A percentile compares a stretch with the other conserved stretches of the same genome.
Conservation (phyloP, 257 asterid genomes). For the Nicotiana undulata region DNA sequence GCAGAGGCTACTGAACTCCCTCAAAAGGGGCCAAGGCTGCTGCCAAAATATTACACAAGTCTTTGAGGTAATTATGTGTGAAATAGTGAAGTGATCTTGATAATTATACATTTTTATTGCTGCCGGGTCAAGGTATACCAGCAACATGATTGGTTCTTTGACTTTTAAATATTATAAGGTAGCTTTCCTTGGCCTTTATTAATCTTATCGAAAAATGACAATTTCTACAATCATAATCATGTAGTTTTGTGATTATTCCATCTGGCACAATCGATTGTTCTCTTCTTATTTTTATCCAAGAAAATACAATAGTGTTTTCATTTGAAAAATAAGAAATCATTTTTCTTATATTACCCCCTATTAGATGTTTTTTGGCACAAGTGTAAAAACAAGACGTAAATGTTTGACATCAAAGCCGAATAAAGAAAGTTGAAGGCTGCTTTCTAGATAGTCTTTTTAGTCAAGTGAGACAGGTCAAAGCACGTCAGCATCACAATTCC, state of each 20-base stretch:
- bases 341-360: background rate
- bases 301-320: background rate
- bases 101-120: background rate
- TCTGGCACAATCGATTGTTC: background rate
- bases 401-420: background rate
- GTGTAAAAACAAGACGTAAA: background rate
- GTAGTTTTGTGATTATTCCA: background rate
- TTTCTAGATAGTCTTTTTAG: background rate
- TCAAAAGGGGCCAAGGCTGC: background rate
- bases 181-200: background rate
- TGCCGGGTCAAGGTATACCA: background rate
- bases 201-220: background rate
- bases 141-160: background rate
- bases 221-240: background rate
- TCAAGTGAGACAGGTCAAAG: background rate
- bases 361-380: background rate
- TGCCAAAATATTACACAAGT: background rate
- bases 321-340: background rate
- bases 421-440: background rate
- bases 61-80: background rate
- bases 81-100: background rate
- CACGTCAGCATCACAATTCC: background rate
- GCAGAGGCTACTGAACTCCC: background rate
- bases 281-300: background rate
- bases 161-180: background rate